Percentiles rank a stretch among this genome's conserved stretches.
Conservation (phyloP, 2,329 filamentous ascomycete genomes). For the Exophiala xenobiotica region DNA sequence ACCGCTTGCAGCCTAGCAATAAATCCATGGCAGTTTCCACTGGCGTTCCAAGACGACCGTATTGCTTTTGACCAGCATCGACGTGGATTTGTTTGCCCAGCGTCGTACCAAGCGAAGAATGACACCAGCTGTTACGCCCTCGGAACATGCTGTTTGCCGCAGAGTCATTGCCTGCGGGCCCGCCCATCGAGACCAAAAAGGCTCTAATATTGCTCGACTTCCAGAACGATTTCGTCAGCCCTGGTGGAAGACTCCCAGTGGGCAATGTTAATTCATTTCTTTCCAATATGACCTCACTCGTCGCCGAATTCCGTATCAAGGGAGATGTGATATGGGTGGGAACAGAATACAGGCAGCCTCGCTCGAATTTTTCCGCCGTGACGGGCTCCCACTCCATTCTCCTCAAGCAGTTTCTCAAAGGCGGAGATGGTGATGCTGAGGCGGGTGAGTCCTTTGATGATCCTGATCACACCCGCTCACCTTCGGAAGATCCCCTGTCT, state of each 20-base stretch:
- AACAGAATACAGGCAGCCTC: constrained; percentile 67
- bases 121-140: constrained; percentile 2
- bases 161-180: constrained; percentile 33
- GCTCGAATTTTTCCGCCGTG: constrained; percentile 54
- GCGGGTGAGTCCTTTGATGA: constrained; percentile 14
- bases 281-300: constrained; percentile 64
- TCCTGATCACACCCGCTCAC: constrained; percentile 13
- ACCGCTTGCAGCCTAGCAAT: background rate
- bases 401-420: constrained; percentile 20
- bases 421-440: constrained; percentile 7
- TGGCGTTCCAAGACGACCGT: background rate
- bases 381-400: constrained; percentile 46
- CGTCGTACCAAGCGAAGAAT: constrained; percentile 11
- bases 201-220: constrained; percentile 82
- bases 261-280: constrained; percentile 64
- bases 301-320: constrained; percentile 68
- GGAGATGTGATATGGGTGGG: constrained; percentile 82
- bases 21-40: background rate
- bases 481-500: constrained; percentile 17
- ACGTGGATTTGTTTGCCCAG: background rate
- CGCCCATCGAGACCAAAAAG: constrained; percentile 58
- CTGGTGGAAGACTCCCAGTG: constrained; percentile 67
- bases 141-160: constrained; percentile 27
- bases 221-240: constrained; percentile 82
- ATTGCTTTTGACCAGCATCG: background rate